Percentiles rank a stretch among this genome's conserved stretches.
phyloP scores from a whole-genome alignment of 345 rosid genomes.

The Populus ilicifolia region DNA sequence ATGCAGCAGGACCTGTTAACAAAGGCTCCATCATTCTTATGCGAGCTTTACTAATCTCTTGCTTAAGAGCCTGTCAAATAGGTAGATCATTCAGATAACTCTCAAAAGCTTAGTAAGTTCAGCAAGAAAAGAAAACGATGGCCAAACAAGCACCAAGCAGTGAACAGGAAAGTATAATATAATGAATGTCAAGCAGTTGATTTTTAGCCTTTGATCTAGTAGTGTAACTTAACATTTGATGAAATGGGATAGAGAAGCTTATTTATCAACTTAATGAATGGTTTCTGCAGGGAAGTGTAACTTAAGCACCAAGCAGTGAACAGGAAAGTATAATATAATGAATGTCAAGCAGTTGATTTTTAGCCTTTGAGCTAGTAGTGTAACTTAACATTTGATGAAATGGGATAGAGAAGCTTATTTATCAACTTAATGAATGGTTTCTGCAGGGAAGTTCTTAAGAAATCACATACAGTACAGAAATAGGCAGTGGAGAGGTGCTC shows the following conservation, averaged over 20 bases:
- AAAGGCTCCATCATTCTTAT: constrained; percentile 69
- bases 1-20: constrained; percentile 77
- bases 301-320: too few relatives aligned
- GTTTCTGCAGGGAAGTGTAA: too few relatives aligned
- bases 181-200: background rate
- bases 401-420: too few relatives aligned
- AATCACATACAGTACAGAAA: background rate
- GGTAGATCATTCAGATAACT: background rate
- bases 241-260: too few relatives aligned
- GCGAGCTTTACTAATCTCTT: constrained; percentile 71
- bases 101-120: background rate
- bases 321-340: too few relatives aligned
- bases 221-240: background rate
- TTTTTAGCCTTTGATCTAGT: background rate
- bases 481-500: background rate
- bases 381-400: background rate
- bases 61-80: constrained; percentile 53
- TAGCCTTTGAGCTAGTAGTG: background rate
- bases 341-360: background rate
- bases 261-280: background rate
- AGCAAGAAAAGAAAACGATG: too few relatives aligned
- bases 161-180: too few relatives aligned
- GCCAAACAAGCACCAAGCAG: too few relatives aligned
- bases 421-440: background rate
- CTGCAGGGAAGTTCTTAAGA: background rate